Evolutionary conservation across 805 yeast species (phyloP).

Genomic region (Yarrowia sp.): DNA sequence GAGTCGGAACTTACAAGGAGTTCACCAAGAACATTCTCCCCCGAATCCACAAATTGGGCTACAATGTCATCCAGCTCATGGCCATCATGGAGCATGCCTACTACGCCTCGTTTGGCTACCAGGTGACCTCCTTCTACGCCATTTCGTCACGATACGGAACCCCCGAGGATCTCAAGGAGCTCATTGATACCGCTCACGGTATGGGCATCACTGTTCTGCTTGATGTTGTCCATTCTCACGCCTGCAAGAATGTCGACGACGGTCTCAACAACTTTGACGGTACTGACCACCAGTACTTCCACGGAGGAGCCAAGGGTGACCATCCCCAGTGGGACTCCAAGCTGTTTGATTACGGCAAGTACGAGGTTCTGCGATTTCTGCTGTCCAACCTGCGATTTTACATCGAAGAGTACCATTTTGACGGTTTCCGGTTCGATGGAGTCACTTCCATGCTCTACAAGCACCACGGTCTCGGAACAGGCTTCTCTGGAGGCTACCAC

Average conservation of each 20-base stretch:
- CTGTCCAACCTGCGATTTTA: slow-evolving; percentile 84
- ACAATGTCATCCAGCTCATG: slow-evolving; percentile 94
- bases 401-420: slow-evolving; percentile 83
- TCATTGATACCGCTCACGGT: slow-evolving; percentile 90
- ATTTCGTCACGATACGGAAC: slow-evolving; percentile 89
- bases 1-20: slow-evolving; percentile 82
- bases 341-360: slow-evolving; percentile 86
- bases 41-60: slow-evolving; percentile 82
- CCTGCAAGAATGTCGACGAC: slow-evolving; percentile 91
- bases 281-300: slow-evolving; percentile 93
- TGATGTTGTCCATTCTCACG: slow-evolving; percentile 96
- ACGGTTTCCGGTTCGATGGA: slow-evolving; percentile 97
- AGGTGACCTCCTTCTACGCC: slow-evolving; percentile 91
- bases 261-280: slow-evolving; percentile 95
- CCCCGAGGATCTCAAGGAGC: slow-evolving; percentile 91
- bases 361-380: slow-evolving; percentile 87
- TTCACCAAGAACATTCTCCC: slow-evolving; percentile 84
- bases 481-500: slow-evolving; percentile 88
- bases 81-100: slow-evolving; percentile 99
- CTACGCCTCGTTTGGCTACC: slow-evolving; percentile 98
- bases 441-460: slow-evolving; percentile 90
- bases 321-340: slow-evolving; percentile 98
- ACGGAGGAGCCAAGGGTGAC: slow-evolving; percentile 84
- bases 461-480: slow-evolving; percentile 91
- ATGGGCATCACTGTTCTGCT: slow-evolving; percentile 84